Evolutionary conservation across 805 yeast genomes (phyloP), one percentile per base, ranked within the genome.

Genomic region (Ogataea nakhonphanomensis): DNA sequence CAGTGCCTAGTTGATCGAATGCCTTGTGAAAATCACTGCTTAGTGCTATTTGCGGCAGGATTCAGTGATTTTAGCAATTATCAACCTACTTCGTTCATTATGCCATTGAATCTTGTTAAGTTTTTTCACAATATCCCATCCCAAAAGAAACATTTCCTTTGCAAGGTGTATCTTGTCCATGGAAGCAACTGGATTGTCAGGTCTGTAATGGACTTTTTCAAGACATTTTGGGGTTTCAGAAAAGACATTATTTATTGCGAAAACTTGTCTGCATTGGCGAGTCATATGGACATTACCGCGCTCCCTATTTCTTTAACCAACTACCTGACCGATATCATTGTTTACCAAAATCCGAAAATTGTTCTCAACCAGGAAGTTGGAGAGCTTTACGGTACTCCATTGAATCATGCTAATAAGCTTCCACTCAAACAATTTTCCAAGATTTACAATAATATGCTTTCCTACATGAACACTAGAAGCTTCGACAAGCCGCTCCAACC

Each of bases 31-130:
- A 76, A 79, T 5, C 86, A 82, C 57, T 79, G 81, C 6, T 58
- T 91, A 12, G 74, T 87, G 0, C 76, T 89, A 55, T 81, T 90
- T 54, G 85, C 95, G 28, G 81, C 95, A 25, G 96, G 96, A 0
- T 78, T 91, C 40, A 78, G 73, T 22, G 55, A 62, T 37, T 57
- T 64, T 37, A 65, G 65, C 34, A 43, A 49, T 6, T 27, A 35
- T 5, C 42, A 37, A 14, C 22, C 29, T 21, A 47, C 21, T 33
- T 37, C 41, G 15, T 43, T 55, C 12, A 51, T 50, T 22, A 34
- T 63, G 12, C 65, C 67, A 1, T 20, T 62, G 25, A 60, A 57
- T 33, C 36, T 64, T 10, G 55, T 74, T 35, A 70, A 69, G 51
- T 69, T 76, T 33, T 56, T 76, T 32, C 72, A 70, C 46, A 63